Evolutionary conservation across 2,329 filamentous ascomycete genomes (phyloP), one percentile per base, ranked within the genome.

Genomic region (Mariannaea elegans): DNA sequence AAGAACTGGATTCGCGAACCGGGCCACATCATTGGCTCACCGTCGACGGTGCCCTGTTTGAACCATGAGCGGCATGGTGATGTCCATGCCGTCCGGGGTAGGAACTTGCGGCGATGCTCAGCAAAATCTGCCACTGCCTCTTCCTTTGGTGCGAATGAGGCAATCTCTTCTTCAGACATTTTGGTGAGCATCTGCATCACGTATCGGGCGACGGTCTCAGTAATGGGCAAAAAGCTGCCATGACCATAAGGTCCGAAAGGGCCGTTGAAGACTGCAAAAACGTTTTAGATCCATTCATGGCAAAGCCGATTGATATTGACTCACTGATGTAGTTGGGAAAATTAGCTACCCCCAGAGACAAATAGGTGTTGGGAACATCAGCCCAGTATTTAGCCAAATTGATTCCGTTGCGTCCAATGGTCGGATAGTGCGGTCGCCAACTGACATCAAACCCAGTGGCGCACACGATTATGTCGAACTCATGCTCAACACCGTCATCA

Each of bases 351-450:
- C 54, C 57, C 29, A 71, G 18, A 4, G 61, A 68, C 18, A 71
- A 46, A 31, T 71, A 70, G 3, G 65, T 64, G 41, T 71, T 64
- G 7, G 68, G 66, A 1, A 63, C 51, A 13, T 68, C 47, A 1
- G 31, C 31, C 64, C 58, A 66, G 32, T 65, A 59, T 2, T 64
- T 44, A 44, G 36, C 24, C 2, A 77, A 66, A 41, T 63, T 66
- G 46, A 68, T 59, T 18, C 71, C 72, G 2, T 73, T 70, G 50
- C 75, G 77, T 2, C 84, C 83, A 9, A 76, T 74, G 7, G 88
- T 78, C 14, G 78, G 77, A 38, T 87, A 75, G 2, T 65, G 65
- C 8, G 73, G 70, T 9, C 53, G 52, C 65, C 73, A 76, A 5
- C 67, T 67, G 0, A 69, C 66, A 47, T 74, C 70, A 32, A 73